Percentiles rank a stretch among this genome's conserved stretches.
Conservation (phyloP, 345 rosid species). For the Hypericum androsaemum region DNA sequence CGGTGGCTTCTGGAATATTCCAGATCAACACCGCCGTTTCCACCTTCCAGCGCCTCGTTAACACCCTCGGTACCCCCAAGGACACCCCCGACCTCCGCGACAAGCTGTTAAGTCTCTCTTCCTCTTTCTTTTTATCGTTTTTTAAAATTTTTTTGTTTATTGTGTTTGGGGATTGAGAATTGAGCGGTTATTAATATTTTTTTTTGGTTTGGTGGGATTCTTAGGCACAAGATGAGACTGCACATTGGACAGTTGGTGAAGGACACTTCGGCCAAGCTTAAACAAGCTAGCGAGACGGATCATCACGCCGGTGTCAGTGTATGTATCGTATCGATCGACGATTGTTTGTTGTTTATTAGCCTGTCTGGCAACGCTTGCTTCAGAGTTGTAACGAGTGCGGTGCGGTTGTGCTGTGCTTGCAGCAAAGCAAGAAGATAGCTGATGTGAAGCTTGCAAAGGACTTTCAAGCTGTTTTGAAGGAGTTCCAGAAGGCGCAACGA, state of each 20-base stretch:
- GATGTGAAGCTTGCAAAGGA: conserved; percentile 78
- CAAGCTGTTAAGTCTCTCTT: conserved; percentile 36
- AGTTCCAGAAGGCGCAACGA: conserved; percentile 69
- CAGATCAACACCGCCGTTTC: conserved; percentile 58
- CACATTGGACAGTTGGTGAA: conserved; percentile 53
- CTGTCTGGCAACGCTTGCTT: background rate
- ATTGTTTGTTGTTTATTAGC: background rate
- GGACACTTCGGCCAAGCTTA: conserved; percentile 57
- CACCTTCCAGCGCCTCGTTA: conserved; percentile 59
- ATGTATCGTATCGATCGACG: conserved; percentile 11
- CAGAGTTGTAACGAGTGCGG: no score
- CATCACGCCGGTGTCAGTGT: conserved; percentile 37
- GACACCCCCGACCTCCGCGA: conserved; percentile 62
- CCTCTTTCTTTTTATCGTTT: no score
- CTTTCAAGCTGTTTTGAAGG: conserved; percentile 50
- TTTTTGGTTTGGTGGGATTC: background rate
- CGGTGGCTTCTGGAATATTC: conserved; percentile 65
- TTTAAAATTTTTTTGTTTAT: no score
- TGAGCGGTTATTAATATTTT: background rate
- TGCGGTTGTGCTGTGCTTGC: conserved; percentile 11
- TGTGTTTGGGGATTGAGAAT: no score
- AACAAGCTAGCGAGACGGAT: conserved; percentile 62
- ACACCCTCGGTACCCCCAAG: conserved; percentile 61
- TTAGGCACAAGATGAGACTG: conserved; percentile 51
- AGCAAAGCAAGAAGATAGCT: conserved; percentile 59